phyloP scores from a whole-genome alignment of 1,139 yeast species.

The Komagataea norvegica region DNA sequence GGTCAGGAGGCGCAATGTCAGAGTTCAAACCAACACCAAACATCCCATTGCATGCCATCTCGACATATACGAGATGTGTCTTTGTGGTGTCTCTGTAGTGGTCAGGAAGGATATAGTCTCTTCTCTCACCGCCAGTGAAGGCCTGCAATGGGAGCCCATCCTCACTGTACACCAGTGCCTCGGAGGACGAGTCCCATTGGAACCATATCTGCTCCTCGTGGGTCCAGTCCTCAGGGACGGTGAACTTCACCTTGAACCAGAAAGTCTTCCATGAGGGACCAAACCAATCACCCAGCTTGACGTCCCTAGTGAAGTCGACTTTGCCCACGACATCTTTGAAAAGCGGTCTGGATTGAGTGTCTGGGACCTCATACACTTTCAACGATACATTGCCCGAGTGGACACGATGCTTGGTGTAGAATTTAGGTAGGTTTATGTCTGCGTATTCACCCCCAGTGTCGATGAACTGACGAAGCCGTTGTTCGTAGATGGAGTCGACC shows the following conservation, averaged over 20 bases:
- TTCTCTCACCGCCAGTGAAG: slow-evolving; percentile 82
- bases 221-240: slow-evolving; percentile 60
- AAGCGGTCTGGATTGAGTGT: slow-evolving; percentile 53
- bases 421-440: slow-evolving; percentile 72
- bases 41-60: slow-evolving; percentile 93
- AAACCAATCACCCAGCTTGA: slow-evolving; percentile 68
- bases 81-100: slow-evolving; percentile 34
- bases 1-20: slow-evolving; percentile 59
- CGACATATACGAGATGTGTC: slow-evolving; percentile 63
- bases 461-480: slow-evolving; percentile 75
- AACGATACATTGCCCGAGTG: slow-evolving; percentile 2
- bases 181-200: slow-evolving; percentile 85
- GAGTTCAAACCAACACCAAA: slow-evolving; percentile 74
- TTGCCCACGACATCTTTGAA: slow-evolving; percentile 61
- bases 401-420: slow-evolving; percentile 35
- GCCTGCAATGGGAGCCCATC: slow-evolving; percentile 76
- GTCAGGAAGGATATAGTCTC: slow-evolving; percentile 62
- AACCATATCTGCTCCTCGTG: slow-evolving; percentile 51
- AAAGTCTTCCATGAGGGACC: slow-evolving; percentile 98
- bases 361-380: slow-evolving; percentile 32
- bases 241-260: slow-evolving; percentile 74
- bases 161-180: slow-evolving; percentile 70
- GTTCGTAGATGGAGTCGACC: slow-evolving; percentile 71
- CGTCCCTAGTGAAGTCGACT: slow-evolving; percentile 39
- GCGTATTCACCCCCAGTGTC: slow-evolving; percentile 55